These are phyloP conservation scores for Ajuga chamaepitys DNA, from an alignment of 257 asterid genomes.

Conservation along the genomic window DNA sequence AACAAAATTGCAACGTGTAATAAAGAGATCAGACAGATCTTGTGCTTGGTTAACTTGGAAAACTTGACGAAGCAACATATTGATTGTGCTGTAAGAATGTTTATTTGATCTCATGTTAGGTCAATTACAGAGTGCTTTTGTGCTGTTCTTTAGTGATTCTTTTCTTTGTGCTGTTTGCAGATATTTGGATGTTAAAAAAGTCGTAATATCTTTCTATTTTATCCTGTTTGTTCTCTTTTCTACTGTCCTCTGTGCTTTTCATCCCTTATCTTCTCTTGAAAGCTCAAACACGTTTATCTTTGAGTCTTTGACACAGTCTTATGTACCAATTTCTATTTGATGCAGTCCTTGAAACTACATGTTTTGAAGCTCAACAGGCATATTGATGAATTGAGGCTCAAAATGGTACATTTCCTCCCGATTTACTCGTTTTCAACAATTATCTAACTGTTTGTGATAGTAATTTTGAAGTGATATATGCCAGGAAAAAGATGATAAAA, in stretches of 20 bases:
- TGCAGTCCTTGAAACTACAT: slow-evolving; percentile 91
- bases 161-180: background rate
- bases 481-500: slow-evolving; percentile 43
- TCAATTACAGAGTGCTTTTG: background rate
- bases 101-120: background rate
- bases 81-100: slow-evolving; percentile 1
- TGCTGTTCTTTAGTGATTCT: background rate
- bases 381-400: slow-evolving; percentile 60
- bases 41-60: background rate
- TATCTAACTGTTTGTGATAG: background rate
- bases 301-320: slow-evolving; percentile 12
- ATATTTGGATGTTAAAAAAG: background rate
- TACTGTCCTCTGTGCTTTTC: background rate
- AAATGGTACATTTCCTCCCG: slow-evolving; percentile 45
- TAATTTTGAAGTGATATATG: slow-evolving; percentile 15
- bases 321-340: slow-evolving; percentile 21
- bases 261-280: background rate
- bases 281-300: slow-evolving; percentile 16
- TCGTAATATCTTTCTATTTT: background rate
- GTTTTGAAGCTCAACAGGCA: slow-evolving; percentile 76
- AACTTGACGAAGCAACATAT: background rate
- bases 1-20: background rate
- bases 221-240: slow-evolving; percentile 2
- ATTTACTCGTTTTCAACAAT: slow-evolving; percentile 12
- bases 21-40: background rate